Conservation (phyloP, 2,329 filamentous ascomycete genomes). For the Eutypa lata region DNA sequence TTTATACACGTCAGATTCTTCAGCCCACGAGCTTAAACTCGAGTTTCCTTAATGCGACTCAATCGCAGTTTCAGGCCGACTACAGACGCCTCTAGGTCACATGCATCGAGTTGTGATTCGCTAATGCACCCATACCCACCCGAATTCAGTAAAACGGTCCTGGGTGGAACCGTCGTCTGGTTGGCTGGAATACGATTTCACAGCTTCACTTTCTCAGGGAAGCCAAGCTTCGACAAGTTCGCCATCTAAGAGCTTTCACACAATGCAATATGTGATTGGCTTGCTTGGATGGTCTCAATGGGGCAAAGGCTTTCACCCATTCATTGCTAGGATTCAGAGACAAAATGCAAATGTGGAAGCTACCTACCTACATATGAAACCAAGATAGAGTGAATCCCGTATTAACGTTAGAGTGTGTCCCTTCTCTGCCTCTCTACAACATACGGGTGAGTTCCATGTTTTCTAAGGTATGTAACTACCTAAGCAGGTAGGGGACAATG, state of each 20-base stretch:
- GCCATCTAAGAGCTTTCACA: neutral
- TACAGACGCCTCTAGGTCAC: no score
- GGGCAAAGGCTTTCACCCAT: neutral
- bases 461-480: no score
- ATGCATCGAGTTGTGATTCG: neutral
- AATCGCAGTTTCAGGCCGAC: neutral
- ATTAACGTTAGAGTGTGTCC: no score
- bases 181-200: constrained; percentile 13
- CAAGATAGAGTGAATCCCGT: neutral
- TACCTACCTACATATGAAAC: neutral
- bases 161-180: constrained; percentile 3
- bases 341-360: neutral
- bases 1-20: neutral
- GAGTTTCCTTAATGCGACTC: neutral
- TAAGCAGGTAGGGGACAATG: no score
- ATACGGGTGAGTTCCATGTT: no score
- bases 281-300: neutral
- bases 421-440: no score
- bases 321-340: neutral
- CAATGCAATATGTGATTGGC: neutral
- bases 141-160: neutral
- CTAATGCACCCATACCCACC: neutral
- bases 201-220: neutral
- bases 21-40: neutral
- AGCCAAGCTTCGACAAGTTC: no score